Conservation (phyloP, 305 asterid genomes). For the Ilex paraguariensis region DNA sequence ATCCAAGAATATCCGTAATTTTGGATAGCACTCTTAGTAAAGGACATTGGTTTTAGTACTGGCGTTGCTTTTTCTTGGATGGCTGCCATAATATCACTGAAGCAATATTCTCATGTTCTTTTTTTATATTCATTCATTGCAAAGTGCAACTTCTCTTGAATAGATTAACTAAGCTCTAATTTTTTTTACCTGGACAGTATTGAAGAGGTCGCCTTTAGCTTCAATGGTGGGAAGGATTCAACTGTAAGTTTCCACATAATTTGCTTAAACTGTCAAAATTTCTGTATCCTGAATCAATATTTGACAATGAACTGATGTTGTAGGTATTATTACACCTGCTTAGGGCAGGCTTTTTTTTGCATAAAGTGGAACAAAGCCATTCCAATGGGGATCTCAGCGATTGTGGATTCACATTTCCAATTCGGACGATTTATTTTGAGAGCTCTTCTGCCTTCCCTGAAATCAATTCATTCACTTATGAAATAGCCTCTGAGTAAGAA, state of each 20-base stretch:
- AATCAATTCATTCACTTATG: conserved; percentile 89
- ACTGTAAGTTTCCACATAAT: conserved; percentile 47
- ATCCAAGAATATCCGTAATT: no score
- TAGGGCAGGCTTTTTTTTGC: conserved; percentile 83
- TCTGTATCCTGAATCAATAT: background rate
- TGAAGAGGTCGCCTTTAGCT: conserved; percentile 92
- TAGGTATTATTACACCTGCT: conserved; percentile 86
- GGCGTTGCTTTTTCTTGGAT: no score
- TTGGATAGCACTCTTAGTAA: no score
- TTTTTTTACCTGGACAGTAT: conserved; percentile 33
- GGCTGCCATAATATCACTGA: no score
- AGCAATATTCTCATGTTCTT: background rate
- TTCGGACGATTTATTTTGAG: conserved; percentile 87
- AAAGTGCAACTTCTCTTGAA: no score
- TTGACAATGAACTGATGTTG: conserved; percentile 14
- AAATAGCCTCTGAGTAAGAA: conserved; percentile 48
- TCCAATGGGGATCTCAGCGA: conserved; percentile 29
- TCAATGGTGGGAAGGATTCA: conserved; percentile 96
- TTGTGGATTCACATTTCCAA: conserved; percentile 48
- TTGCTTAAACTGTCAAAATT: background rate
- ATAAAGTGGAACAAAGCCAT: conserved; percentile 33
- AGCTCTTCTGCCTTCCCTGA: conserved; percentile 78
- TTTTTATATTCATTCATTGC: background rate
- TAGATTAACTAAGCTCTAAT: no score
- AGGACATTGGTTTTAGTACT: no score